Evolutionary conservation across 2,329 filamentous ascomycete species (phyloP).

Genomic region (Karstenula rhodostoma): DNA sequence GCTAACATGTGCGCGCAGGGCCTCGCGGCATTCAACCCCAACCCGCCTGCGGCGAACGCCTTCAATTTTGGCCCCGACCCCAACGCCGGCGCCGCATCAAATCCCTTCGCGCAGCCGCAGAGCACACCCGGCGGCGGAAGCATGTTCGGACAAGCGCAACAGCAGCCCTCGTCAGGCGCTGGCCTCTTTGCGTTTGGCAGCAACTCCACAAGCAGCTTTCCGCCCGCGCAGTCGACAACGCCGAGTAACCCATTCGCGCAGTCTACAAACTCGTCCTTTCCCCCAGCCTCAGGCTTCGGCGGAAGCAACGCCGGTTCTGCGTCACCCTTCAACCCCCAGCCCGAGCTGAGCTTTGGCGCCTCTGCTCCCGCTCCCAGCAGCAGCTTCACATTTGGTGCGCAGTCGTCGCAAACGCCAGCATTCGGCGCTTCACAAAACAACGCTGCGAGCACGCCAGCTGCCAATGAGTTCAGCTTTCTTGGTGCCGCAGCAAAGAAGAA

Average conservation of each 20-base stretch:
- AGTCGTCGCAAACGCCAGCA: neutral
- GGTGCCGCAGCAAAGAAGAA: constrained; percentile 17
- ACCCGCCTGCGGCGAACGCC: constrained; percentile 21
- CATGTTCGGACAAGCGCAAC: constrained; percentile 18
- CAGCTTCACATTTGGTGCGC: constrained; percentile 6
- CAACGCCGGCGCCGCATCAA: constrained; percentile 22
- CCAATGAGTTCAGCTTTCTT: neutral
- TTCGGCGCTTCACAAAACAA: constrained; percentile 9
- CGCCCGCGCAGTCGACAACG: constrained; percentile 35
- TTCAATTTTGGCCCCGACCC: constrained; percentile 36
- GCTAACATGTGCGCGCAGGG: constrained; percentile 34
- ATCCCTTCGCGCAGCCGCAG: constrained; percentile 16
- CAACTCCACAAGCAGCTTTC: constrained; percentile 41
- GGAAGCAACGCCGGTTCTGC: constrained; percentile 18
- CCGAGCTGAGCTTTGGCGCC: constrained; percentile 31
- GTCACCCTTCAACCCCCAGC: constrained; percentile 33
- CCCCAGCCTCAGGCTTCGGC: constrained; percentile 33
- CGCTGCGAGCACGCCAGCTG: neutral
- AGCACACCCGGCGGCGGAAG: constrained; percentile 10
- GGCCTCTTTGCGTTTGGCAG: constrained; percentile 18
- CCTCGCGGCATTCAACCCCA: constrained; percentile 28
- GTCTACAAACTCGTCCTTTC: constrained; percentile 41
- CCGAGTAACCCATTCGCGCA: constrained; percentile 37
- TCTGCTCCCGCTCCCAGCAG: constrained; percentile 18
- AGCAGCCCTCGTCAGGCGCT: constrained; percentile 25